Percentiles rank a stretch among this genome's conserved stretches.
These are phyloP conservation scores for Cutaneotrichosporon cyanovorans DNA, from an alignment of 1,284 basidiomycete species.

Conservation along the genomic window DNA sequence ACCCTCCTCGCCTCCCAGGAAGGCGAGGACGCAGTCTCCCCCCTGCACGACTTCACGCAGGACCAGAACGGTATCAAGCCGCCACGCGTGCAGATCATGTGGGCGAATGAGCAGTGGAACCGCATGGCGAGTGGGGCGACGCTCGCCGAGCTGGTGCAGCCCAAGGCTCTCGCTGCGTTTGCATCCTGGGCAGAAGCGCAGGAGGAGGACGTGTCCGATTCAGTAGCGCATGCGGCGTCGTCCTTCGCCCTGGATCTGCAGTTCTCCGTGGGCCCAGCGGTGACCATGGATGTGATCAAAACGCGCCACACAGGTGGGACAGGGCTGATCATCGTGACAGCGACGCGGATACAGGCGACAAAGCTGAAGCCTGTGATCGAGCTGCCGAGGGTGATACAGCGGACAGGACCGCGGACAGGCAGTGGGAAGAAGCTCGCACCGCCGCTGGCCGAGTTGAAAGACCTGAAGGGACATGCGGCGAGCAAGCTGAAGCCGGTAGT, in stretches of 20 bases:
- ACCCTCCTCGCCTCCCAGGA: neutral
- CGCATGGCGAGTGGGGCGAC: slow-evolving; percentile 17
- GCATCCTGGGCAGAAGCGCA: slow-evolving; percentile 25
- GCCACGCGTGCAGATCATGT: slow-evolving; percentile 9
- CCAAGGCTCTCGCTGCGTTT: slow-evolving; percentile 11
- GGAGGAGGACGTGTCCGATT: too few relatives aligned
- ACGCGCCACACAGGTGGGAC: neutral
- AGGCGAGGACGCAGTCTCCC: neutral
- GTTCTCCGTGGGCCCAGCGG: neutral
- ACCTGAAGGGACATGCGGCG: too few relatives aligned
- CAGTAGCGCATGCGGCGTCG: too few relatives aligned
- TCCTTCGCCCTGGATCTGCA: neutral
- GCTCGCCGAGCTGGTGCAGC: slow-evolving; percentile 22
- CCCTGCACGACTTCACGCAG: neutral
- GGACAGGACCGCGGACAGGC: too few relatives aligned
- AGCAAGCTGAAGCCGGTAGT: too few relatives aligned
- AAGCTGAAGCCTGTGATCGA: slow-evolving; percentile 1
- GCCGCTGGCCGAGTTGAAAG: neutral
- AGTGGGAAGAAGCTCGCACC: too few relatives aligned
- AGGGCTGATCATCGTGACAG: too few relatives aligned
- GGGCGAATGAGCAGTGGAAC: slow-evolving; percentile 28
- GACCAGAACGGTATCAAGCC: too few relatives aligned
- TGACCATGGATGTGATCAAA: slow-evolving; percentile 6
- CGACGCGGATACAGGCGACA: neutral
- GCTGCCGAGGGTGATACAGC: neutral